These are phyloP conservation scores for Phoma sp. DNA, from an alignment of 2,329 filamentous ascomycete genomes.

Conservation along the genomic window DNA sequence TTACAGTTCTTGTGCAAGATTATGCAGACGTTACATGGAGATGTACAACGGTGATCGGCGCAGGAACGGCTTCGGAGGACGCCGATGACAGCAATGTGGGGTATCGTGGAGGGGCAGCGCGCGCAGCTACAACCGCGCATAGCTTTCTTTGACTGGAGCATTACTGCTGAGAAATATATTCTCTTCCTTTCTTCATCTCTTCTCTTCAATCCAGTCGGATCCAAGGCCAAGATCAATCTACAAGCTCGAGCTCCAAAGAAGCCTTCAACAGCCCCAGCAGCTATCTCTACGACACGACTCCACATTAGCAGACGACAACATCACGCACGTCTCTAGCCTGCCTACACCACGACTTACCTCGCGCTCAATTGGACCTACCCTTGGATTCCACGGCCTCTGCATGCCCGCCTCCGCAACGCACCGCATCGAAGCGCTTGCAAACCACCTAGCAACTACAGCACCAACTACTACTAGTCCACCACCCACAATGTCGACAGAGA, in stretches of 20 bases:
- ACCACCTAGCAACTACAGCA: constrained; percentile 18
- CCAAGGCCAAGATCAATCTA: neutral
- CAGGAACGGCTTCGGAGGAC: constrained; percentile 9
- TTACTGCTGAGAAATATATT: neutral
- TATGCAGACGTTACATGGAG: constrained; percentile 4
- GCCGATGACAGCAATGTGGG: constrained; percentile 11
- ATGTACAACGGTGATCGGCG: constrained; percentile 16
- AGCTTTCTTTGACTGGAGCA: neutral
- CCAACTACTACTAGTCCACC: constrained; percentile 12
- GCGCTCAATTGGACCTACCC: neutral
- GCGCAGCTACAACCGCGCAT: neutral
- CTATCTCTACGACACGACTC: neutral
- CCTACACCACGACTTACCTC: neutral
- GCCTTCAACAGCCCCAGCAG: neutral
- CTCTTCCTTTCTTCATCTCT: neutral
- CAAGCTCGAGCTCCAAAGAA: neutral
- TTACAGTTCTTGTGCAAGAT: neutral
- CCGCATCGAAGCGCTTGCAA: constrained; percentile 28
- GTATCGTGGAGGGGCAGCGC: constrained; percentile 15
- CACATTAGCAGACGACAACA: neutral
- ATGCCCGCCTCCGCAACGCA: constrained; percentile 29
- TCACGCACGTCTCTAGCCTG: neutral
- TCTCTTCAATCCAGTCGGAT: neutral
- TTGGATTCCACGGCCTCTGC: neutral
- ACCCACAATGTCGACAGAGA: constrained; percentile 27